Evolutionary conservation across 148 eudicot species (phyloP), one percentile per base, ranked within the genome.

Genomic region (Rhododendron ovatum): DNA sequence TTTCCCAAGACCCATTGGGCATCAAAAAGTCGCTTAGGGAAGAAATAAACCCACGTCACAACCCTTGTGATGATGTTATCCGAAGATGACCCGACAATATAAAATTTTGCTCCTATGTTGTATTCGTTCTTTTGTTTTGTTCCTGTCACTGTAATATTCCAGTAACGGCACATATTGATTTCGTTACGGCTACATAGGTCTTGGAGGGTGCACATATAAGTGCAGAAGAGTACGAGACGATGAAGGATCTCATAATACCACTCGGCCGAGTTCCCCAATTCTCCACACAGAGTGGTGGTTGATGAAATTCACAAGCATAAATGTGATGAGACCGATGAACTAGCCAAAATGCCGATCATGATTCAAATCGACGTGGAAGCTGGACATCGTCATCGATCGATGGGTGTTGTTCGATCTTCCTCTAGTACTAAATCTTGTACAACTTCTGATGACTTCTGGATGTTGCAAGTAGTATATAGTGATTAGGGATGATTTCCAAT

Each of bases 201-300:
- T 84, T 97, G 86, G 94, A 92, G 50, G 93, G 93, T 78, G 95
- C 98, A 24, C 88, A 90, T 83, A 90, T 94, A 81, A 91, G 90
- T 57, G 77, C 87, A 2, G 98, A 92, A 89, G 96, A 97, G 89
- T 95, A 90, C 51, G 93, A 93, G 87, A 89, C 88, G 33, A 91
- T 97, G 96, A 95, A 93, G 91, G 98, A 97, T 86, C 87, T 97
- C 37, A 69, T 95, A 55, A 84, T 97, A 84, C 99, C 99, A 24
- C 94, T 95, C 74, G 94, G 98, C 48, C 91, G 93, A 84, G 94
- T 88, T 26, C 95, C 98, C 81, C 92, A 93, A 53, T 91, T 92
- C 78, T 89, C 95, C 8, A 87, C 90, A 81, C 95, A 94, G 83
- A 90, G 91, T 47, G 95, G 97, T 80, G 97, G 93, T 79, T 94